A percentile compares a stretch with the other conserved stretches of the same genome.
Evolutionary conservation across 768 basidiomycete species (phyloP).

Genomic region (Clathrus columnatus): DNA sequence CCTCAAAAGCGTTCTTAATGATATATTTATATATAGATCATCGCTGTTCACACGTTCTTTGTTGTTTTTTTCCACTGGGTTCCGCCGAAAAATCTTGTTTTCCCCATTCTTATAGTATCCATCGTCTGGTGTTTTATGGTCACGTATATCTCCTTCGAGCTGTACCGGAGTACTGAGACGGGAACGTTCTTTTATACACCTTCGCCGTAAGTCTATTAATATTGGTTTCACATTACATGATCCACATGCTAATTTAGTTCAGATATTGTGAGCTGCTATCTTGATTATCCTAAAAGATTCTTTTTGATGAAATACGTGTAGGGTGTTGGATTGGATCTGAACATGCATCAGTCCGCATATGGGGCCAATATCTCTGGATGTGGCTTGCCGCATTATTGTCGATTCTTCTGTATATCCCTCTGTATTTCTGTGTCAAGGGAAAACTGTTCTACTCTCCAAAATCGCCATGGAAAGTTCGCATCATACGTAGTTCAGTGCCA

Average conservation of each 20-base stretch:
- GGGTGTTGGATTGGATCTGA: not conserved
- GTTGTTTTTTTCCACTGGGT: constrained; percentile 21
- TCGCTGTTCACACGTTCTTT: constrained; percentile 34
- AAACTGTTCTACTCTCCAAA: constrained; percentile 5
- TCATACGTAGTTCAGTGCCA: not conserved
- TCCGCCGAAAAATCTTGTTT: constrained; percentile 8
- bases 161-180: not conserved
- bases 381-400: constrained; percentile 14
- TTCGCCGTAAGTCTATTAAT: not conserved
- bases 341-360: not conserved
- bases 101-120: constrained; percentile 6
- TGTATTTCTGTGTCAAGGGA: constrained; percentile 13
- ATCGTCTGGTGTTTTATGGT: constrained; percentile 12
- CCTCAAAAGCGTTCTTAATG: not conserved
- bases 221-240: not conserved
- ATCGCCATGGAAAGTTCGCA: not conserved
- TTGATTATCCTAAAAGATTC: not conserved
- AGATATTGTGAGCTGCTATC: constrained; percentile 4
- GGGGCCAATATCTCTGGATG: constrained; percentile 31
- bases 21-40: constrained; percentile 18
- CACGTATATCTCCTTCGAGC: not conserved
- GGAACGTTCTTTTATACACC: not conserved
- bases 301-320: not conserved
- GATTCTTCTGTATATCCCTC: constrained; percentile 8
- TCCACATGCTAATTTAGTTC: not conserved